Conservation (phyloP, 2,329 filamentous ascomycete genomes). For the Podosphaera fusca region DNA sequence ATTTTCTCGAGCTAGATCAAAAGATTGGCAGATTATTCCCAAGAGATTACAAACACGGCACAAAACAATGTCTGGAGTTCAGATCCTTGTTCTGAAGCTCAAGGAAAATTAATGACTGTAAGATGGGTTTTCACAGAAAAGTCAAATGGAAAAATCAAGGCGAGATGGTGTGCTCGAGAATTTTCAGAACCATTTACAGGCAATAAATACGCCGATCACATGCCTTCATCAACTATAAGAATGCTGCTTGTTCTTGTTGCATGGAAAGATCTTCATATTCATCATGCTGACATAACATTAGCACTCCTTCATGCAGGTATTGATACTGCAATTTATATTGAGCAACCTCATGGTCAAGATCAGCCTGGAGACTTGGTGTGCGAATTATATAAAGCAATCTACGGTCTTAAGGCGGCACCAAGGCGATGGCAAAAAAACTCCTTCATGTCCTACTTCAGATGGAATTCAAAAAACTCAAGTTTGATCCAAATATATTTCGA, state of each 20-base stretch:
- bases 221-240: not conserved
- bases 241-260: not conserved
- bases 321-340: no score
- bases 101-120: not conserved
- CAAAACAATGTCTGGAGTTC: not conserved
- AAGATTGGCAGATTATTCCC: no score
- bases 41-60: not conserved
- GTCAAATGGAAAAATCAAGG: not conserved
- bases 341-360: no score
- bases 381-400: not conserved
- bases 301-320: no score
- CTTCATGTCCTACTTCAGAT: not conserved
- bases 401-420: not conserved
- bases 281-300: no score
- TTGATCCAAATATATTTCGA: not conserved
- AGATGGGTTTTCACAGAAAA: not conserved
- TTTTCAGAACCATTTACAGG: not conserved
- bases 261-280: not conserved
- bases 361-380: no score
- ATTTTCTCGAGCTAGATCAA: no score
- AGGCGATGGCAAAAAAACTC: not conserved
- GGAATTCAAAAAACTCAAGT: not conserved
- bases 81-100: not conserved
- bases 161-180: not conserved
- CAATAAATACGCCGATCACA: not conserved